phyloP scores from a whole-genome alignment of 208 protist genomes.

The Trichomonas tenax region DNA sequence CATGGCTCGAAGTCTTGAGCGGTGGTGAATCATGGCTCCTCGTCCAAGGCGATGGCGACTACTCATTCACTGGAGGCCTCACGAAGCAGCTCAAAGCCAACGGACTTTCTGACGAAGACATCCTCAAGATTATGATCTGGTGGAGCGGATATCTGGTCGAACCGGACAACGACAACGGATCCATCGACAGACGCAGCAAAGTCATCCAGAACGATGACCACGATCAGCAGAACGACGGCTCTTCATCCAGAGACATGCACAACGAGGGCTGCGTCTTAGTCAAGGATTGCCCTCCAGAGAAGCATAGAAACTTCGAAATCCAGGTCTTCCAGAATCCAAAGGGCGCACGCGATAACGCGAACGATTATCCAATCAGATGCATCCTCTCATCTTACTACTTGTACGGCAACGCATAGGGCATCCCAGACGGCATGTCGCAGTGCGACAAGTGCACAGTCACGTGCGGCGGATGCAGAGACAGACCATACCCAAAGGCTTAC shows the following conservation, averaged over 20 bases:
- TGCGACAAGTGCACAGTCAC: slow-evolving; percentile 31
- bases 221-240: slow-evolving; percentile 48
- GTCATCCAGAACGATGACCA: slow-evolving; percentile 54
- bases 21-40: slow-evolving; percentile 47
- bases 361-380: slow-evolving; percentile 47
- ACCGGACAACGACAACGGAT: background rate
- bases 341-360: slow-evolving; percentile 47
- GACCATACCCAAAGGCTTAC: slow-evolving; percentile 36
- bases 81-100: slow-evolving; percentile 13
- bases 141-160: slow-evolving; percentile 44
- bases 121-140: slow-evolving; percentile 56
- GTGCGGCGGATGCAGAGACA: slow-evolving; percentile 26
- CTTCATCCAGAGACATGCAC: slow-evolving; percentile 48
- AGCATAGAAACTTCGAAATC: slow-evolving; percentile 46
- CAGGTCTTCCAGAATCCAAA: slow-evolving; percentile 43
- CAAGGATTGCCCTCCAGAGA: slow-evolving; percentile 30
- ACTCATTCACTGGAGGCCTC: slow-evolving; percentile 45
- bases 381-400: slow-evolving; percentile 44
- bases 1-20: slow-evolving; percentile 47
- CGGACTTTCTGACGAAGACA: slow-evolving; percentile 41
- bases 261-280: slow-evolving; percentile 44
- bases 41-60: slow-evolving; percentile 34
- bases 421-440: slow-evolving; percentile 43
- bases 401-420: background rate
- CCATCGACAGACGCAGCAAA: background rate